Evolutionary conservation across 495 filamentous ascomycete genomes (phyloP), one percentile per base, ranked within the genome.

Genomic region (Podospora bellae-mahoneyi): DNA sequence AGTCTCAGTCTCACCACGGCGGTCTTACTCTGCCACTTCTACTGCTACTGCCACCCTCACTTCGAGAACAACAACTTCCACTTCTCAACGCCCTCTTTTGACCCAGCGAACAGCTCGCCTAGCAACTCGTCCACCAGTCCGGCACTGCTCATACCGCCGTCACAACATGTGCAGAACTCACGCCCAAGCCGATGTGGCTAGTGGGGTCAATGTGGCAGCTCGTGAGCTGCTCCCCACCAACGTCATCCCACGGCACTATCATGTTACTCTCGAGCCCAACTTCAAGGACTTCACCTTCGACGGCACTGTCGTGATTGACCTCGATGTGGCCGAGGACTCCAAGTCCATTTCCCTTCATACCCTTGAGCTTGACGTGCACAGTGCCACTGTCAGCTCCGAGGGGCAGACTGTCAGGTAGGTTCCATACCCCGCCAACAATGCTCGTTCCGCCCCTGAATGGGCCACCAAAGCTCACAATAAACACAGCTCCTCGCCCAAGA

Each of bases 291-390:
- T 91, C 74, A 90, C 84, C 59, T 93, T 90, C 75, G 80, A 91
- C 56, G 90, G 90, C 54, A 86, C 80, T 63, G 89, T 91, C 13
- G 78, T 83, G 28, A 89, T 93, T 74, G 85, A 90, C 71, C 87
- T 99, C 73, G 90, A 97, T 74, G 90, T 97, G 48, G 83, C 84
- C 66, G 92, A 97, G 75, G 91, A 95, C 71, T 91, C 92, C 69
- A 92, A 83, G 71, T 92, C 91, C 27, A 89, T 99, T 74, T 88
- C 92, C 48, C 86, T 99, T 69, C 96, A 99, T 78, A 89, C 91
- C 64, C 81, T 92, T 70, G 91, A 97, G 72, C 83, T 99, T 71
- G 87, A 94, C 27, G 91, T 97, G 71, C 88, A 94, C 75, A 87
- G 83, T 67, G 91, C 90, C 69, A 87, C 84, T 59, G 79, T 99